Evolutionary conservation across 257 asterid genomes (phyloP).

Genomic region (Catharanthus roseus): DNA sequence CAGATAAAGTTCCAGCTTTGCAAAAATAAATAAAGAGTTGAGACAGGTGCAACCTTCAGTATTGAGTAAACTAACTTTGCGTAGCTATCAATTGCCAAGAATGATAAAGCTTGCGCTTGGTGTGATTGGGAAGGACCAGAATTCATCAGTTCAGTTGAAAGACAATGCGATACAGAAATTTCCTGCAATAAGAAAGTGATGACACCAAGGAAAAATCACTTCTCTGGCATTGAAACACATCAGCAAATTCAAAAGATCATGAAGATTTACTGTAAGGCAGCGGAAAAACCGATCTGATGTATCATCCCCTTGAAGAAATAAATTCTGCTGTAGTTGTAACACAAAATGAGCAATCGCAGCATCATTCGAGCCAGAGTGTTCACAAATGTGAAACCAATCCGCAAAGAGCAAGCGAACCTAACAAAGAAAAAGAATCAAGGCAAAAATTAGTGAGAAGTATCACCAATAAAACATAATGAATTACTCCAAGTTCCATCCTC

Average conservation of each 20-base stretch:
- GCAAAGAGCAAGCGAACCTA: slow-evolving; percentile 72
- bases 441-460: neutral
- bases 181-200: slow-evolving; percentile 47
- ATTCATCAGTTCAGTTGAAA: slow-evolving; percentile 67
- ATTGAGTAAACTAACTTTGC: slow-evolving; percentile 77
- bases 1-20: neutral
- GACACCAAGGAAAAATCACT: neutral
- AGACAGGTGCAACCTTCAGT: slow-evolving; percentile 56
- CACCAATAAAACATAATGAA: neutral
- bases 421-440: slow-evolving; percentile 1
- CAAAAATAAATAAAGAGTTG: neutral
- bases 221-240: slow-evolving; percentile 1
- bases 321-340: slow-evolving; percentile 58
- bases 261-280: slow-evolving; percentile 53
- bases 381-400: slow-evolving; percentile 88
- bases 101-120: slow-evolving; percentile 69
- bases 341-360: slow-evolving; percentile 64
- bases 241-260: neutral
- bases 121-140: slow-evolving; percentile 60
- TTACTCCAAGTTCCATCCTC: neutral
- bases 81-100: slow-evolving; percentile 90
- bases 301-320: slow-evolving; percentile 92
- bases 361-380: slow-evolving; percentile 78
- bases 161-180: slow-evolving; percentile 80
- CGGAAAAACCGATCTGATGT: slow-evolving; percentile 81